Evolutionary conservation across 2,329 filamentous ascomycete genomes (phyloP), one percentile per base, ranked within the genome.

Genomic region (Fusarium sp.): DNA sequence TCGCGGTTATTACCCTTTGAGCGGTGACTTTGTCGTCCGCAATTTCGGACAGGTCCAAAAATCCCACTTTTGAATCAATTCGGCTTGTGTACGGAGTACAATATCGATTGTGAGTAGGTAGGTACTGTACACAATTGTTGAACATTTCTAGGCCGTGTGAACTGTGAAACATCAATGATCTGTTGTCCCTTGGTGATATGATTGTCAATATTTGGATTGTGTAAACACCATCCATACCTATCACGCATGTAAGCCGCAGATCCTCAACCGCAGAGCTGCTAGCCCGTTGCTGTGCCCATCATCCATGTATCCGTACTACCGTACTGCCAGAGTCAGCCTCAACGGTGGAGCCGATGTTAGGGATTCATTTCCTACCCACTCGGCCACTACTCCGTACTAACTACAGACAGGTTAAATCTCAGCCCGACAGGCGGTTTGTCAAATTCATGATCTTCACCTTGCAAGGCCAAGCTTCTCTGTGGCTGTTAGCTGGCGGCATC

Each of bases 401-500:
- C 28, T 32, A 32, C 28, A 32, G 28, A 32, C 28, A 32, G 28
- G 28, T 54, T 30, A 67, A 67, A 51, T 49, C 51, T 55, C 67
- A 62, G 53, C 46, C 55, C 40, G 30, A 56, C 63, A 70, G 43
- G 69, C 65, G 19, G 58, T 55, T 34, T 42, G 43, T 56, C 45
- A 61, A 55, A 62, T 62, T 58, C 56, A 56, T 69, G 52, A 62
- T 67, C 62, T 62, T 67, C 60, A 67, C 70, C 56, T 40, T 32
- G 38, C 32, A 34, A 38, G 49, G 42, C 65, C 53, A 47, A 54
- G 51, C 51, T 65, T 49, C 54, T 65, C 62, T 46, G 46, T 34
- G 64, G 23, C 26, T 28, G 26, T 62, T 62, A 68, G 56, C 60
- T 69, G 68, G 61, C 63, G 59, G 46, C 28, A 61, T 45, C 58